Evolutionary conservation across 2,329 filamentous ascomycete species (phyloP).

Genomic region (Ceratocystis eucalypticola): DNA sequence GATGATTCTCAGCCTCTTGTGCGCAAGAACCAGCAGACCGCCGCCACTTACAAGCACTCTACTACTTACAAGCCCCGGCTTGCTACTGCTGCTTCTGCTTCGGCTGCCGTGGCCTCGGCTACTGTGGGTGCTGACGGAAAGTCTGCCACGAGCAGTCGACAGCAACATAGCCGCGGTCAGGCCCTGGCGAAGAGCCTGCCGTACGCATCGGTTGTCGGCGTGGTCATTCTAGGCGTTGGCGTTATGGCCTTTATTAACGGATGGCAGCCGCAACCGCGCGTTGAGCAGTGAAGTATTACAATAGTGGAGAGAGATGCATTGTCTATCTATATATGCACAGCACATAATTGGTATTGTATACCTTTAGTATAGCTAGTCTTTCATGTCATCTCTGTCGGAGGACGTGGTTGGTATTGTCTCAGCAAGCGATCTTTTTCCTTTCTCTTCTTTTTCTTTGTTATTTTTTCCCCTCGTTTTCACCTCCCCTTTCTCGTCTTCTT

Average conservation of each 20-base stretch:
- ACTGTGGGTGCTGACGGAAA: not conserved
- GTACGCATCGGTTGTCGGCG: slow-evolving; percentile 70
- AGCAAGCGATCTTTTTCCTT: not conserved
- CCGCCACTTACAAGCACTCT: not conserved
- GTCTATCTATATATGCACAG: not conserved
- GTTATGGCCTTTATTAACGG: slow-evolving; percentile 79
- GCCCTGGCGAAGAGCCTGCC: slow-evolving; percentile 44
- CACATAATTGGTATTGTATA: no score
- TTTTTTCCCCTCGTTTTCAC: not conserved
- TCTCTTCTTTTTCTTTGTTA: slow-evolving; percentile 2
- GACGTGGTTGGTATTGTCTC: not conserved
- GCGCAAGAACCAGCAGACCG: not conserved
- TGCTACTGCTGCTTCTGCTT: no score
- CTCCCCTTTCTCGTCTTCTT: not conserved
- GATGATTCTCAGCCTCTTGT: not conserved
- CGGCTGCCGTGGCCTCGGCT: not conserved
- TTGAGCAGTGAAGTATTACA: slow-evolving; percentile 14
- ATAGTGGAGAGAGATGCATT: not conserved
- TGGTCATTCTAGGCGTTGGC: slow-evolving; percentile 68
- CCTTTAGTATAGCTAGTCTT: not conserved
- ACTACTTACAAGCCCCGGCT: no score
- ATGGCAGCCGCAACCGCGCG: slow-evolving; percentile 46
- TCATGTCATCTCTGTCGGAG: not conserved
- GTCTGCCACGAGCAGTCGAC: not conserved
- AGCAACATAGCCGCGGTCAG: slow-evolving; percentile 11